phyloP scores from a whole-genome alignment of 176 grass and related monocot species.

The Oryza rufipogon region DNA sequence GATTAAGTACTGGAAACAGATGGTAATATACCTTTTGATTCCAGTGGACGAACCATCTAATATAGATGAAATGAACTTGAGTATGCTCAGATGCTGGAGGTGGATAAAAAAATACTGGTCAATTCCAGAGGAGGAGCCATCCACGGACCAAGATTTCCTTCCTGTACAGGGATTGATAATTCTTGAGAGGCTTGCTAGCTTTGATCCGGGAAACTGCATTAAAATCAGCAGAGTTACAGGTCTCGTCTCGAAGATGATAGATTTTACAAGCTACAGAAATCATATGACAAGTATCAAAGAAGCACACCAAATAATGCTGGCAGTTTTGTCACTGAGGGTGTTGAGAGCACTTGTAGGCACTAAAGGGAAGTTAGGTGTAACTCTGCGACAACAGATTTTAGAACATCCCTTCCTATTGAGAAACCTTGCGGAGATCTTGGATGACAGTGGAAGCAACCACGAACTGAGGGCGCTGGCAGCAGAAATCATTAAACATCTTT shows the following conservation, averaged over 20 bases:
- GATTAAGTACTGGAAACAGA: too few relatives aligned
- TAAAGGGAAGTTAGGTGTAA: not conserved
- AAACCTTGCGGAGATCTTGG: not conserved
- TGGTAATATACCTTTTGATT: fast-evolving
- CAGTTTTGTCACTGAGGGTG: not conserved
- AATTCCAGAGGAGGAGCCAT: not conserved
- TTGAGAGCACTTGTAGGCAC: not conserved
- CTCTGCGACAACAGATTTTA: not conserved
- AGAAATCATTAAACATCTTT: not conserved
- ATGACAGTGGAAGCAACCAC: not conserved
- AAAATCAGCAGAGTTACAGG: not conserved
- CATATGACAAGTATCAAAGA: not conserved
- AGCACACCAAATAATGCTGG: not conserved
- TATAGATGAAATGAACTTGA: not conserved
- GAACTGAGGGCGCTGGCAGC: not conserved
- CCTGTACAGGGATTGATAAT: not conserved
- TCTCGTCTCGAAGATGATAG: constrained; percentile 20
- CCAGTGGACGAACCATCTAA: too few relatives aligned
- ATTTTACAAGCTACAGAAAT: not conserved
- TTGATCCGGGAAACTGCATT: not conserved
- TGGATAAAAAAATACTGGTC: not conserved
- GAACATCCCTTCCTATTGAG: not conserved
- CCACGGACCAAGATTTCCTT: not conserved
- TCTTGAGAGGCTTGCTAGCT: not conserved
- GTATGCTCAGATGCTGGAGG: not conserved